Evolutionary conservation across 352 stramenopile species (phyloP), one percentile per base, ranked within the genome.

Genomic region (Pythium phragmiticola): DNA sequence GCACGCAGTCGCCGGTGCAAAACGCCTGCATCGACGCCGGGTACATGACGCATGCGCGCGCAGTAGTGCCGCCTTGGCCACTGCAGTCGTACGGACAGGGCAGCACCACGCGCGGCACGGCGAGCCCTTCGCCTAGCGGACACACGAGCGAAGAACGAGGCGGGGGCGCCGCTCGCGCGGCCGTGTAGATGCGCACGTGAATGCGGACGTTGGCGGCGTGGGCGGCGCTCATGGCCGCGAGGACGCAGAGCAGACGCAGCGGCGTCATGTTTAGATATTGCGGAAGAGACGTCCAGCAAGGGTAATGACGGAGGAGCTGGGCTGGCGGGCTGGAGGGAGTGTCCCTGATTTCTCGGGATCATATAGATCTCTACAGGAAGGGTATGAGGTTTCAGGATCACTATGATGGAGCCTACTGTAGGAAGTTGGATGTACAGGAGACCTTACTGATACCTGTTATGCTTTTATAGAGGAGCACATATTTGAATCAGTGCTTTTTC

Each of bases 61-160:
- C 7, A 12, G 23, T 26, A 28, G 13, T 43, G 54, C 7, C 30
- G 3, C 26, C 12, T 4, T 16, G 4, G n/a, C 13, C 30, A 14
- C 43, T 33, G 30, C 56, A 63, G 45, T 28, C 33, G 26, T 56
- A 11, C 21, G 56, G 43, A 55, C 56, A 63, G 14, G 43, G 28
- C 30, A 55, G 56, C 30, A 48, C 17, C 9, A 63, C 34, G n/a
- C 34, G 30, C 19, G 56, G 56, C 9, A 5, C 43, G 7, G 28
- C 56, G 9, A 56, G 30, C 3, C 19, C 21, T 2, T 39, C n/a
- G 34, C 34, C 56, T 5, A 63, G 56, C 28, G 56, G 56, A 63
- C 56, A 63, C 56, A 48, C 30, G 45, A 48, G 51, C 36, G 50
- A 26, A 33, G 34, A 17, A n/a, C 2, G 8, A 7, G 30, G 19